Evolutionary conservation across 768 basidiomycete genomes (phyloP), one percentile per base, ranked within the genome.

Genomic region (Macrolepiota dolichaula): DNA sequence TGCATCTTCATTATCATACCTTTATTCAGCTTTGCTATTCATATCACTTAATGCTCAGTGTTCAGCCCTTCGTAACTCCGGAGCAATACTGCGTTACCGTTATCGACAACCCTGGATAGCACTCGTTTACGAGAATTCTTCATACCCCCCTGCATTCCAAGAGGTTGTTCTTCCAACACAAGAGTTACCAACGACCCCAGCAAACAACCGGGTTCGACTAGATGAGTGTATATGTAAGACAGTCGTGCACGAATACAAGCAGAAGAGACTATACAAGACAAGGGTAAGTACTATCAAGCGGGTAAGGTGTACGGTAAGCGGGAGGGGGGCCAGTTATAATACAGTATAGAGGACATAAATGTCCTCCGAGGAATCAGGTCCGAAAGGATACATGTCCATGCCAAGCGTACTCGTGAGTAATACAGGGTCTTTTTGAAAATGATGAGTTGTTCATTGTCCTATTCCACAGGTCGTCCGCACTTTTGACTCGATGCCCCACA

Each of bases 341-440:
- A 61, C 59, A 61, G 53, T 55, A 49, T 25, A 55, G 46, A 54
- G 44, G 46, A 47, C 38, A 55, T 40, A 55, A 55, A 19, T 47
- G 51, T 60, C 51, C 59, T 37, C 51, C 51, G 42, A 46, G 36
- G 44, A 54, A 19, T 47, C 49, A 40, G 27, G 59, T 54, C 53
- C 52, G 42, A 51, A 55, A 40, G 24, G 29, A 61, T 61, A 49
- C 53, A 55, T 15, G 59, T 61, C 59, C 59, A 22, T 50, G 52
- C 32, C 46, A 44, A 24, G 22, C 51, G 51, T 32, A 32, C 29
- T 32, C 29, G 29, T 51, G 25, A 60, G 11, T 17, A 40, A 36
- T 53, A 36, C 35, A 55, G 42, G 29, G 47, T 58, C 38, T 40
- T 22, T n/a, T 13, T 27, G 35, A 17, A 42, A 46, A 51, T 51